phyloP scores from a whole-genome alignment of 1,139 yeast genomes.

The Meyerozyma carpophila region DNA sequence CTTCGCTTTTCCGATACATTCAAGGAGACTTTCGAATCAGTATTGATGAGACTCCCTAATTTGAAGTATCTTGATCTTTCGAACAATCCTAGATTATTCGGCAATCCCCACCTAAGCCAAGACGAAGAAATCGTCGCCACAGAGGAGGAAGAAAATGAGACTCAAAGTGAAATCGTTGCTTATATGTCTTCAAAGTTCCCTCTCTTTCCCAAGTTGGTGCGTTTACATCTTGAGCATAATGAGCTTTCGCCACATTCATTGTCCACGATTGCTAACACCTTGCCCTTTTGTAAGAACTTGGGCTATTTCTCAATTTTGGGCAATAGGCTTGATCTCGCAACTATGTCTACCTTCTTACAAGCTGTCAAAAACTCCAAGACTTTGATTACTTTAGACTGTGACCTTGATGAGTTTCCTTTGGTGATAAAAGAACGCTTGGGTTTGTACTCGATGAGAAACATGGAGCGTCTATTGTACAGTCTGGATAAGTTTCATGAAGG shows the following conservation, averaged over 20 bases:
- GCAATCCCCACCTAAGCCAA: slow-evolving; percentile 6
- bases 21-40: slow-evolving; percentile 26
- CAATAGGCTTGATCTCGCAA: slow-evolving; percentile 43
- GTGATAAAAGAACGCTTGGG: slow-evolving; percentile 56
- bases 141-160: slow-evolving; percentile 3
- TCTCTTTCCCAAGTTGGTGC: slow-evolving; percentile 46
- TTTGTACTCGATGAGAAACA: slow-evolving; percentile 63
- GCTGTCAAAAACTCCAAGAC: slow-evolving; percentile 37
- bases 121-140: background rate
- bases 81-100: slow-evolving; percentile 55
- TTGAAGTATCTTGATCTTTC: slow-evolving; percentile 64
- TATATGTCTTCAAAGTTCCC: slow-evolving; percentile 53
- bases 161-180: slow-evolving; percentile 21
- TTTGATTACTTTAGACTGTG: slow-evolving; percentile 37
- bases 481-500: slow-evolving; percentile 2
- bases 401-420: slow-evolving; percentile 32
- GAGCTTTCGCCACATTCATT: slow-evolving; percentile 42
- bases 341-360: slow-evolving; percentile 36
- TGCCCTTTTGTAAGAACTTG: slow-evolving; percentile 57
- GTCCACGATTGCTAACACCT: slow-evolving; percentile 51
- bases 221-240: slow-evolving; percentile 62
- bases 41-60: slow-evolving; percentile 40
- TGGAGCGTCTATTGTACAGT: slow-evolving; percentile 41
- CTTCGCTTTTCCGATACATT: slow-evolving; percentile 27
- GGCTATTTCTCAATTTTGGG: slow-evolving; percentile 60